Evolutionary conservation across 768 basidiomycete species (phyloP), one percentile per base, ranked within the genome.

Genomic region (Cyclocybe aegerita): DNA sequence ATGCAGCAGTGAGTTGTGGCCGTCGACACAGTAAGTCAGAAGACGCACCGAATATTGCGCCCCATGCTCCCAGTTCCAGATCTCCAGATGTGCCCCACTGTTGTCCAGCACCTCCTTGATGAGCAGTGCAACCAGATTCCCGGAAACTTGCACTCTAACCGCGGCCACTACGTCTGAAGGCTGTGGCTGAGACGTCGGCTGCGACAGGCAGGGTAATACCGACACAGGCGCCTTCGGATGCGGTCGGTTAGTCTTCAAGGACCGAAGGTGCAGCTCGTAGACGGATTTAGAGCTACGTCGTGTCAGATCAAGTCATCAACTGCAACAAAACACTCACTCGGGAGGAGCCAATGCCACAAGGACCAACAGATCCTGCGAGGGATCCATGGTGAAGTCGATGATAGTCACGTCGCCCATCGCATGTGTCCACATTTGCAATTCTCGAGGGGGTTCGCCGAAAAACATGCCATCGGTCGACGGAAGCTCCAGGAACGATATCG

Each of bases 381-480:
- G 79, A 63, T 80, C 79, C 73, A 82, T 80, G 0, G 80, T 80
- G 44, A 82, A 81, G 54, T 83, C 80, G 17, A 79, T 70, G 49
- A 80, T 72, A 39, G 65, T 70, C 15, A 76, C 45, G 34, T 73
- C 71, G 9, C 61, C 64, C 65, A 78, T 75, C 17, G 61, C 42
- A 52, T 79, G 75, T 1, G 71, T 74, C 78, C 78, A 79, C 33
- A 61, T 64, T 47, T 66, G 65, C 50, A 71, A 50, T 32, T 63
- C 60, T 34, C 58, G 36, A 14, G 55, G 45, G 9, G 62, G 60
- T 14, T 65, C 48, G 15, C 55, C 56, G 16, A 63, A 53, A 16
- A 60, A 46, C 31, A 49, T 53, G 29, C 58, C 49, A 48, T 66
- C 65, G 5, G 63, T 55, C 1, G 67, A 65, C 3, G 79, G 79